Conservation (phyloP, 1,284 basidiomycete species). For the Heterobasidion annosum region DNA sequence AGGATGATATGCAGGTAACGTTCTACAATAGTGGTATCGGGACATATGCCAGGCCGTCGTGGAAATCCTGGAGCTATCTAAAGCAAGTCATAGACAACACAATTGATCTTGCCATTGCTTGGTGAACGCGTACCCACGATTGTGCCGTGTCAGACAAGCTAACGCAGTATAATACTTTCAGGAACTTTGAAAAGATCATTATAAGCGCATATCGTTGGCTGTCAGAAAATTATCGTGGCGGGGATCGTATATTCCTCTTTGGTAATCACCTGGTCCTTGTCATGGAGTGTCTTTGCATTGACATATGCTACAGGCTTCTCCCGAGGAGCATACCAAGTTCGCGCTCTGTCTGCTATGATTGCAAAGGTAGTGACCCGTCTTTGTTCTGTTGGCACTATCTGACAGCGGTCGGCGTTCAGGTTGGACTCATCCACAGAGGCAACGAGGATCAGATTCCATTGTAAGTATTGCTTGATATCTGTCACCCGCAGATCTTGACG, state of each 20-base stretch:
- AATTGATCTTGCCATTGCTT: slow-evolving; percentile 20
- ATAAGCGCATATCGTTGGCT: slow-evolving; percentile 30
- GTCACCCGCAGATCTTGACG: background rate
- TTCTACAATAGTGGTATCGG: slow-evolving; percentile 35
- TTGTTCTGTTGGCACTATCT: background rate
- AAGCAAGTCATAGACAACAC: slow-evolving; percentile 13
- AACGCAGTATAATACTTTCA: slow-evolving; percentile 6
- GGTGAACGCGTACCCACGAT: slow-evolving; percentile 11
- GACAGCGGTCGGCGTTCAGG: slow-evolving; percentile 11
- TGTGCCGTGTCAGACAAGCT: background rate
- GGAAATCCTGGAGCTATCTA: slow-evolving; percentile 1
- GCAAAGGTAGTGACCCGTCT: slow-evolving; percentile 13
- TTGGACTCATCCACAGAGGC: slow-evolving; percentile 22
- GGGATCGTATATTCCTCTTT: slow-evolving; percentile 27
- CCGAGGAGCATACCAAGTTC: slow-evolving; percentile 29
- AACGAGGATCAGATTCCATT: slow-evolving; percentile 27
- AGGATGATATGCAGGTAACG: slow-evolving; percentile 17
- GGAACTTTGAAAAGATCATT: slow-evolving; percentile 25
- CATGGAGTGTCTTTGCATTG: background rate
- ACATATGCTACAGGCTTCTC: slow-evolving; percentile 21
- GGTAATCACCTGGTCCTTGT: slow-evolving; percentile 14
- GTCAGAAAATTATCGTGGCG: slow-evolving; percentile 22
- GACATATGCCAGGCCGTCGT: slow-evolving; percentile 24
- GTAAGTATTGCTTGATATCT: slow-evolving; percentile 11
- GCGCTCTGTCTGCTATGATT: slow-evolving; percentile 27